A percentile compares a stretch with the other conserved stretches of the same genome.
Conservation (phyloP, 305 asterid genomes). For the Ilex paraguariensis region DNA sequence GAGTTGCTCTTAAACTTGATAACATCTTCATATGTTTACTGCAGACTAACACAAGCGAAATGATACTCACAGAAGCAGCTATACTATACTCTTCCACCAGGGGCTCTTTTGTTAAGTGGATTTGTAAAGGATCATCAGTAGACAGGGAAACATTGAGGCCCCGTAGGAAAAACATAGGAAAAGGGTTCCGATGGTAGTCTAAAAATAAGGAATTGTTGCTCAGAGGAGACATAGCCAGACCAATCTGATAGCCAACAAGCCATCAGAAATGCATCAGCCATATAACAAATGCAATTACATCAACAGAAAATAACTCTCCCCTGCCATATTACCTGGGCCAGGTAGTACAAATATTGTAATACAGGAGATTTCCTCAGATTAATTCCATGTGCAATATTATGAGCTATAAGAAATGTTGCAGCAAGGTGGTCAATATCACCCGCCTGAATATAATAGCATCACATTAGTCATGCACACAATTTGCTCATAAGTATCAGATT, state of each 20-base stretch:
- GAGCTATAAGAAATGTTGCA: conserved; percentile 87
- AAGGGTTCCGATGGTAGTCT: conserved; percentile 98
- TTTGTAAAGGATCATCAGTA: conserved; percentile 96
- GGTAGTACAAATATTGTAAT: conserved; percentile 89
- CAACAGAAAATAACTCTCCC: conserved; percentile 7
- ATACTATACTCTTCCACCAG: conserved; percentile 98
- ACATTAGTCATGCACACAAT: neutral
- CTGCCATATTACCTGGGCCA: conserved; percentile 72
- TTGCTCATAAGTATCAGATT: neutral
- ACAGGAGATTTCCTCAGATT: conserved; percentile 97
- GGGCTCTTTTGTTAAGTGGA: conserved; percentile 97
- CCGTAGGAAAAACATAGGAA: conserved; percentile 87
- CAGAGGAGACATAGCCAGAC: conserved; percentile 98
- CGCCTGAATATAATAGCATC: conserved; percentile 51
- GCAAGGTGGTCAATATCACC: conserved; percentile 99
- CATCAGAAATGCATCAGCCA: conserved; percentile 17
- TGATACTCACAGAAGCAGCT: conserved; percentile 87
- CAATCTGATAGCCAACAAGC: conserved; percentile 59
- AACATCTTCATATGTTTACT: neutral
- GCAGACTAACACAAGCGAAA: neutral
- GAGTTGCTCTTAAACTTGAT: neutral
- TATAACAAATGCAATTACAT: neutral
- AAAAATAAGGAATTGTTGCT: conserved; percentile 97
- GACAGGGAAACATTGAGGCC: conserved; percentile 98
- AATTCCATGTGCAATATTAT: conserved; percentile 94